phyloP scores from a whole-genome alignment of 306 rosid genomes.

The Vigna nakashimae region DNA sequence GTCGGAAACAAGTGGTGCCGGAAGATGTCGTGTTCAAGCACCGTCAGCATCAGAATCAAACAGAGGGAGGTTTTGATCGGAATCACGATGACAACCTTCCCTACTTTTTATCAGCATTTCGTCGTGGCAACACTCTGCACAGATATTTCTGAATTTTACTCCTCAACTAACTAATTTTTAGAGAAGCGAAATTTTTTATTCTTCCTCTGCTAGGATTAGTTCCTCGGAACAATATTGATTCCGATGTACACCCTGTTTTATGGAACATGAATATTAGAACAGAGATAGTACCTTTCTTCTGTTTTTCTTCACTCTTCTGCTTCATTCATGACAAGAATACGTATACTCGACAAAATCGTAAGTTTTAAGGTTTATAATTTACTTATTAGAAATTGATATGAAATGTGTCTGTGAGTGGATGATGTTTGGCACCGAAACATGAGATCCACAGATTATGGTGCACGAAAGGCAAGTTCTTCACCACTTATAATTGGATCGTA shows the following conservation, averaged over 20 bases:
- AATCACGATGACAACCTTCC: slow-evolving; percentile 59
- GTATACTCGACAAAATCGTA: neutral
- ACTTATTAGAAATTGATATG: neutral
- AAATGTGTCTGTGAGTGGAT: neutral
- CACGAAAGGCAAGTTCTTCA: neutral
- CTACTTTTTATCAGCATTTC: slow-evolving; percentile 64
- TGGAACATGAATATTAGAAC: neutral
- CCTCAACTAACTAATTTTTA: neutral
- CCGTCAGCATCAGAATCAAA: slow-evolving; percentile 66
- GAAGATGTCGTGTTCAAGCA: slow-evolving; percentile 71
- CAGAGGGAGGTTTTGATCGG: slow-evolving; percentile 2
- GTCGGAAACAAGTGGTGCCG: slow-evolving; percentile 75
- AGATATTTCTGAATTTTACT: slow-evolving; percentile 48
- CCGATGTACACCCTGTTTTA: neutral
- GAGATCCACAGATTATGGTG: neutral
- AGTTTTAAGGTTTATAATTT: neutral
- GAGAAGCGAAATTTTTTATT: neutral
- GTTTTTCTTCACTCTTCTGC: neutral
- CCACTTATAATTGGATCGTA: neutral
- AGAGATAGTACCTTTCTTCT: too few relatives aligned
- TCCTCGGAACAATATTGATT: neutral
- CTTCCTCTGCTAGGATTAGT: neutral
- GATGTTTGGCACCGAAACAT: neutral
- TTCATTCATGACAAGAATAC: too few relatives aligned
- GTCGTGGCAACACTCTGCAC: slow-evolving; percentile 48